Conservation (phyloP, 495 filamentous ascomycete genomes). For the Usnea hakonensis region DNA sequence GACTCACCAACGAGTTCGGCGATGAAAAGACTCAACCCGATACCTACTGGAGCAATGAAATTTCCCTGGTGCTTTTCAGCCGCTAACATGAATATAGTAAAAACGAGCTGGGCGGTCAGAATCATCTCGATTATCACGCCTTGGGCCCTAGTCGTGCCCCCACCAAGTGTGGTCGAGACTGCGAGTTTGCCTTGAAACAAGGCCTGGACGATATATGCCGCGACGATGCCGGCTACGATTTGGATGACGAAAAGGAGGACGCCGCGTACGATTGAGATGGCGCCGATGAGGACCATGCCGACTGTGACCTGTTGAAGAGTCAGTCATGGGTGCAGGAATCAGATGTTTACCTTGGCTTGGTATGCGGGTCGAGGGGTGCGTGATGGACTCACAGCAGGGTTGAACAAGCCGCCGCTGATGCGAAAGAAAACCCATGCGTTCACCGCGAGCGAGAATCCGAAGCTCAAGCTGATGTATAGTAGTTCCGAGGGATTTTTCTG, state of each 20-base stretch:
- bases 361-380: neutral
- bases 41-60: conserved; percentile 34
- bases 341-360: neutral
- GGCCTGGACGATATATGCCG: conserved; percentile 43
- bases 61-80: conserved; percentile 47
- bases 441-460: conserved; percentile 57
- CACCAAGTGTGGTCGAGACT: conserved; percentile 38
- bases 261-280: conserved; percentile 42
- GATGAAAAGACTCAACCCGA: conserved; percentile 47
- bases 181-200: conserved; percentile 45
- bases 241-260: conserved; percentile 48
- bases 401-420: conserved; percentile 57
- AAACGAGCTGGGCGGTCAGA: conserved; percentile 44
- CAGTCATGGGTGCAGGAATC: neutral
- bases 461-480: conserved; percentile 47
- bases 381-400: conserved; percentile 45
- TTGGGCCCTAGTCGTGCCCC: conserved; percentile 36
- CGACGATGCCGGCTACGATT: conserved; percentile 50
- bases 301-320: conserved; percentile 28
- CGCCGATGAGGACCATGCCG: conserved; percentile 46
- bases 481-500: conserved; percentile 27
- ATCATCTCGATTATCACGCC: conserved; percentile 53
- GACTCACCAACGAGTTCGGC: conserved; percentile 33
- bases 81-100: conserved; percentile 51
- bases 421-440: conserved; percentile 63